These are phyloP conservation scores for Starmerella bombi DNA, from an alignment of 805 yeast genomes.

Conservation along the genomic window DNA sequence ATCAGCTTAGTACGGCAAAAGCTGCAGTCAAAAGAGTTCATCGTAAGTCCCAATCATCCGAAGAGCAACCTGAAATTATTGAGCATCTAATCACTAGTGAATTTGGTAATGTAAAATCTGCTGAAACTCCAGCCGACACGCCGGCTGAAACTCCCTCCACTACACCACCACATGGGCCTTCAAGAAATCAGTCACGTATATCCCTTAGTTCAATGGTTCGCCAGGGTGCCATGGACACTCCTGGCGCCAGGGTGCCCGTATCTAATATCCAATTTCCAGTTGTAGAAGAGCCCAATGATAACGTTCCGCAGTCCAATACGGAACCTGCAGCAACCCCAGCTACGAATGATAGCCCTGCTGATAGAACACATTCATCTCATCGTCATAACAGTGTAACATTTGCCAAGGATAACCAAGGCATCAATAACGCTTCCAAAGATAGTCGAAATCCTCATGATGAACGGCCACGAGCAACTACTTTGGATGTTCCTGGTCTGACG, in stretches of 20 bases:
- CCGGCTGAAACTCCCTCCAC: neutral
- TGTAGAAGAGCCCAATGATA: neutral
- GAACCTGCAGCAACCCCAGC: no score
- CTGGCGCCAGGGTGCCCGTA: neutral
- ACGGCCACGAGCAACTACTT: conserved; percentile 50
- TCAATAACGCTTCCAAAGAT: no score
- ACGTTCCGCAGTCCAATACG: neutral
- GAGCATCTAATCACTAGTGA: neutral
- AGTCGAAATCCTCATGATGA: no score
- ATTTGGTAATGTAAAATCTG: neutral
- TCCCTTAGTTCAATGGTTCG: conserved; percentile 14
- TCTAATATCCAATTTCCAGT: neutral
- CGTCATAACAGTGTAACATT: no score
- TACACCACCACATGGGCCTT: conserved; percentile 3
- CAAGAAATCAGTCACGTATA: conserved; percentile 7
- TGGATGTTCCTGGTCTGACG: conserved; percentile 88
- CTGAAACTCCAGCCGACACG: neutral
- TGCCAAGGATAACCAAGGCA: no score
- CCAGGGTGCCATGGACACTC: conserved; percentile 5
- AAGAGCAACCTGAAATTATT: neutral
- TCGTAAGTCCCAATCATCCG: conserved; percentile 6
- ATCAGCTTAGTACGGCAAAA: conserved; percentile 15
- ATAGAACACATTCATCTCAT: no score
- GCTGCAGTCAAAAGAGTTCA: conserved; percentile 7
- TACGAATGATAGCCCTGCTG: no score